Base-by-base conservation (phyloP, 2,329 filamentous ascomycete genomes). In the Colletotrichum brevisporum region DNA sequence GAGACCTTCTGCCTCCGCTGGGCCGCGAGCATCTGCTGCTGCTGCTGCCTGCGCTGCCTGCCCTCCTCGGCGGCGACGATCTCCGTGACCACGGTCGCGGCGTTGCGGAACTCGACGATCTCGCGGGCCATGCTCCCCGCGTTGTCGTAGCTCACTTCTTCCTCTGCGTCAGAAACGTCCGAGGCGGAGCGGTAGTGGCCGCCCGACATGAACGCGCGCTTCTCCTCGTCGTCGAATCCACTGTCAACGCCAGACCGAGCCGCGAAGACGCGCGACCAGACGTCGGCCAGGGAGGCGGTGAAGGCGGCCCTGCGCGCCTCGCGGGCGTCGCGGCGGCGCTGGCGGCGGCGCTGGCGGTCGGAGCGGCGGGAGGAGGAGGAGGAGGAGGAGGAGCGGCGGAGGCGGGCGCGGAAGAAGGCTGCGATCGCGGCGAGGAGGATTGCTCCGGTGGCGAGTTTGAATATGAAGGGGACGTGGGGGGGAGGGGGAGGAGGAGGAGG, bases 31-130 rank as follows among this genome's bases (percentile, higher is more conserved):
- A 57, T 27, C 24, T 57, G 65, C 55, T 58, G 31, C 24, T 56
- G 65, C 55, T 58, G 31, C 54, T 65, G 65, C 52, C 63, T 57
- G 43, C 71, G 69, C 41, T 56, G 55, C 41, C 73, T 69, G 21
- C 78, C 80, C 70, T 84, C 83, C 63, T 84, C 83, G 2, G 80
- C 82, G 6, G 82, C 77, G 24, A 86, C 79, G 59, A 87, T 78
- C 48, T 83, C 81, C 48, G 81, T 81, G 0, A 87, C 83, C 52
- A 85, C 77, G 6, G 79, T 78, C 6, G 83, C 84, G 2, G 81
- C 84, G 58, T 80, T 79, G 2, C 84, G 80, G 75, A 87, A 84
- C 56, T 82, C 78, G 3, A 83, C 81, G 71, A 87, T 81, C 73
- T 86, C 84, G 72, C 85, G 80, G 71, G 84, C 83, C 81, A 86